Evolutionary conservation across 192 early-diverging fungal genomes (phyloP).

Genomic region (Backusella australiensis): DNA sequence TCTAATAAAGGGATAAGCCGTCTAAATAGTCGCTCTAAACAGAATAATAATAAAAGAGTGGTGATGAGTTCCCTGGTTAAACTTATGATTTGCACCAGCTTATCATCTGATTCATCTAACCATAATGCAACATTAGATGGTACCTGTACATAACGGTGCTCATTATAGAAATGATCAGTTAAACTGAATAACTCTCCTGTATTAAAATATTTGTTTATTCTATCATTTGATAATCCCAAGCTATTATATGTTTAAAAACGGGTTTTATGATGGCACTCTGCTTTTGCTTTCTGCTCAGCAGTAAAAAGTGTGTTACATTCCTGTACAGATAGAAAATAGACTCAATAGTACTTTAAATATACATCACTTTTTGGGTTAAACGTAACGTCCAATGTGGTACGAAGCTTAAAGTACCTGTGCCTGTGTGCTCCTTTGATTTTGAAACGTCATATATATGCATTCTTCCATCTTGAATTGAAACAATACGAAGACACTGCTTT

Average conservation of each 20-base stretch:
- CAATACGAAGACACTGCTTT: too few species aligned
- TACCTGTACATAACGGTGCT: background rate
- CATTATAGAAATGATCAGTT: background rate
- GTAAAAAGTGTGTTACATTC: background rate
- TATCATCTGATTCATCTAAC: background rate
- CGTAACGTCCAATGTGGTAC: background rate
- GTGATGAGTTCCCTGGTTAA: background rate
- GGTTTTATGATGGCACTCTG: background rate
- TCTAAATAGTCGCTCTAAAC: background rate
- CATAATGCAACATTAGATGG: background rate
- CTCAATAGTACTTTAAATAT: background rate
- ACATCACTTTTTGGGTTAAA: background rate
- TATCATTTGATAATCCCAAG: background rate
- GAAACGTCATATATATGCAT: too few species aligned
- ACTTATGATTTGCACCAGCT: background rate
- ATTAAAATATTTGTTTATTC: background rate
- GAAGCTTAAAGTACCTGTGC: background rate
- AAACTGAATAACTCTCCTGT: background rate
- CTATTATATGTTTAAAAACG: background rate
- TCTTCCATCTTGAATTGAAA: too few species aligned
- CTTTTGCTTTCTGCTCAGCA: background rate
- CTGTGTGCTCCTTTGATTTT: too few species aligned
- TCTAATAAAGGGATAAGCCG: background rate
- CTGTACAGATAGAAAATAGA: background rate
- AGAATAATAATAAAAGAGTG: background rate